Percentiles rank a stretch among this genome's conserved stretches.
These are phyloP conservation scores for Penicillium pancosmium DNA, from an alignment of 495 filamentous ascomycete genomes.

Conservation along the genomic window DNA sequence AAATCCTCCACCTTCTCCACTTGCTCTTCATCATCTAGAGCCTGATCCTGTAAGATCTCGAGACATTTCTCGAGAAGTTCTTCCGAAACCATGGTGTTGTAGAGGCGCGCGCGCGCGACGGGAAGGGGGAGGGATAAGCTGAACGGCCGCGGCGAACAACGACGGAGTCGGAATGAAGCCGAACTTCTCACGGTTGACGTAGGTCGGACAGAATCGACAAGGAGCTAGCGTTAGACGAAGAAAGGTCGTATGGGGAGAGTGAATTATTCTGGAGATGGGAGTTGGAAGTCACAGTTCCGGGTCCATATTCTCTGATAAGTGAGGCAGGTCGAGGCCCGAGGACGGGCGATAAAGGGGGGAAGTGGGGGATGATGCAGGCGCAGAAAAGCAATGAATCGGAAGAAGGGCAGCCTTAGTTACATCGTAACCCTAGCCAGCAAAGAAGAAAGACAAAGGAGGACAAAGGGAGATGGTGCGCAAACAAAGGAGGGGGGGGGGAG, in stretches of 20 bases:
- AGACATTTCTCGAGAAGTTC: slow-evolving; percentile 89
- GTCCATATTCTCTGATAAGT: slow-evolving; percentile 18
- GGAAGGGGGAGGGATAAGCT: slow-evolving; percentile 15
- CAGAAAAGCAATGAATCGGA: slow-evolving; percentile 23
- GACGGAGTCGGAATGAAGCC: not conserved
- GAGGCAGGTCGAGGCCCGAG: slow-evolving; percentile 12
- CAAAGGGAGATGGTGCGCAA: slow-evolving; percentile 11
- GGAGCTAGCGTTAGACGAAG: not conserved
- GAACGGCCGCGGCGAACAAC: not conserved
- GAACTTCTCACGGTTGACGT: not conserved
- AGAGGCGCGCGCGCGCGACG: slow-evolving; percentile 17
- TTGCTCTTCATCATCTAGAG: slow-evolving; percentile 91
- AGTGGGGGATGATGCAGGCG: slow-evolving; percentile 4
- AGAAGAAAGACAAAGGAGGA: slow-evolving; percentile 3
- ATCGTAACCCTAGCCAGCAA: slow-evolving; percentile 35
- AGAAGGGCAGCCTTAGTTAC: slow-evolving; percentile 27
- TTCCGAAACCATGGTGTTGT: slow-evolving; percentile 78
- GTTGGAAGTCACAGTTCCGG: slow-evolving; percentile 15
- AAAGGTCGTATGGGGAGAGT: no score
- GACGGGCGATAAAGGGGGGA: slow-evolving; percentile 12
- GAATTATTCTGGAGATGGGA: not conserved
- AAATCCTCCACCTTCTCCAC: slow-evolving; percentile 89
- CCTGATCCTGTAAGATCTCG: slow-evolving; percentile 80
- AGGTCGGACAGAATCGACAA: not conserved
- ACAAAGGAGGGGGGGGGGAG: slow-evolving; percentile 26